Base-by-base conservation (phyloP, 306 rosid species). In the Quercus agrifolia region DNA sequence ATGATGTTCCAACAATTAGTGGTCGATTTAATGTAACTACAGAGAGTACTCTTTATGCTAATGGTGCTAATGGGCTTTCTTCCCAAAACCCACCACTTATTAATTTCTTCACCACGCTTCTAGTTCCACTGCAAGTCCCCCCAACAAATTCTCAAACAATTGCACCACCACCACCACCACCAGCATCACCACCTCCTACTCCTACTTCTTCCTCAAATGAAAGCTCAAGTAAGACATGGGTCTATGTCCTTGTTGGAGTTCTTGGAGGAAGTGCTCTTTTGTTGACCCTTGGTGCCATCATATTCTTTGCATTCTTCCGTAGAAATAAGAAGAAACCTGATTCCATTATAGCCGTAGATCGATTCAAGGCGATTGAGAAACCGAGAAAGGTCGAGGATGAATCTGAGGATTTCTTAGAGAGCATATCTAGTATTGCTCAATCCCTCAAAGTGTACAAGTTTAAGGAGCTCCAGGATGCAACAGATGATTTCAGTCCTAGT, bases 41-140 rank as follows among this genome's bases (percentile, higher is more conserved):
- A 6, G 21, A 28, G 15, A 64, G 21, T 17, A 80, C 84, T 77
- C 86, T 85, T 58, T 82, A 81, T 27, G 95, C 98, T 51, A 95
- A 95, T 58, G 87, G 78, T 27, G 95, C 98, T 51, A 95, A 95
- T 86, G 71, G 4, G 20, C 97, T 92, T 74, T 23, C 89, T 70
- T 70, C 35, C 51, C n/a, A 67, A 66, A n/a, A 31, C 3, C 2
- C 87, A 56, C 2, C 86, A 56, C 0, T 7, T 0, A 80, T 92
- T 6, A 52, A 78, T 74, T 81, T 84, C 31, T 79, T 63, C 64
- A 89, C 98, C 33, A 92, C 99, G 14, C 79, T 95, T 57, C 74
- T 95, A 57, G 76, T 95, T 73, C 99, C 99, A 10, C 92, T 92
- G 75, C 74, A 84, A 78, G 84, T 80, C 56, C 91, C 85, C 62